These are phyloP conservation scores for Acer campestre DNA, from an alignment of 345 rosid species.

Conservation along the genomic window DNA sequence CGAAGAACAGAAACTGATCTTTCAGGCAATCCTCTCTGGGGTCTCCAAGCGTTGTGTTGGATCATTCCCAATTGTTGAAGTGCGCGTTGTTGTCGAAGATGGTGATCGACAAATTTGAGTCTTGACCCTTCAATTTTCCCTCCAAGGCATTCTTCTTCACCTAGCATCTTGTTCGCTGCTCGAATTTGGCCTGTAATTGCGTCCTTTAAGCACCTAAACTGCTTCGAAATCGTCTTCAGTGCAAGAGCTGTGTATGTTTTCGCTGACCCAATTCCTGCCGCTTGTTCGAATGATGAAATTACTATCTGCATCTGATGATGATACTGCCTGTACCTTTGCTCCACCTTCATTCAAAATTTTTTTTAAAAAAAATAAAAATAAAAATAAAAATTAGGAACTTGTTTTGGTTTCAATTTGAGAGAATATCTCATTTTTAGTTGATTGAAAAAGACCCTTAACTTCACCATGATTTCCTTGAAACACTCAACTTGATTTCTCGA, in stretches of 20 bases:
- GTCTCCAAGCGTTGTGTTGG: slow-evolving; percentile 99
- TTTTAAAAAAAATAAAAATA: too few relatives aligned
- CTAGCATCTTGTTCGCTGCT: slow-evolving; percentile 81
- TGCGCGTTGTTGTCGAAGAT: slow-evolving; percentile 90
- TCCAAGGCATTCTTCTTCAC: slow-evolving; percentile 76
- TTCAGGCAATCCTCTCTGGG: slow-evolving; percentile 96
- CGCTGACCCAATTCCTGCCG: slow-evolving; percentile 85
- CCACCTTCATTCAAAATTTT: slow-evolving; percentile 53
- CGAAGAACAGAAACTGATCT: slow-evolving; percentile 94
- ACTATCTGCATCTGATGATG: slow-evolving; percentile 96
- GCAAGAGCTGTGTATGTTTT: slow-evolving; percentile 91
- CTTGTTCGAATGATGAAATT: slow-evolving; percentile 84
- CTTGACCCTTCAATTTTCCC: slow-evolving; percentile 86
- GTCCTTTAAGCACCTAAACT: slow-evolving; percentile 89
- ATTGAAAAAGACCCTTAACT: slow-evolving; percentile 25
- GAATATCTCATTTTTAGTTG: not conserved
- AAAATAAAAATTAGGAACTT: not conserved
- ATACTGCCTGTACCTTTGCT: slow-evolving; percentile 95
- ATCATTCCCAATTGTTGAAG: slow-evolving; percentile 96
- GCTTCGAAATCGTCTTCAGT: slow-evolving; percentile 89
- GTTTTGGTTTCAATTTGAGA: too few relatives aligned
- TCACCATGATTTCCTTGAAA: slow-evolving; percentile 5
- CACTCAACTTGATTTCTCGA: slow-evolving; percentile 13
- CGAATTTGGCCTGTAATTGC: slow-evolving; percentile 85
- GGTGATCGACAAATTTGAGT: slow-evolving; percentile 91